phyloP scores from a whole-genome alignment of 108 stramenopile species.

The Fistulifera pelliculosa region DNA sequence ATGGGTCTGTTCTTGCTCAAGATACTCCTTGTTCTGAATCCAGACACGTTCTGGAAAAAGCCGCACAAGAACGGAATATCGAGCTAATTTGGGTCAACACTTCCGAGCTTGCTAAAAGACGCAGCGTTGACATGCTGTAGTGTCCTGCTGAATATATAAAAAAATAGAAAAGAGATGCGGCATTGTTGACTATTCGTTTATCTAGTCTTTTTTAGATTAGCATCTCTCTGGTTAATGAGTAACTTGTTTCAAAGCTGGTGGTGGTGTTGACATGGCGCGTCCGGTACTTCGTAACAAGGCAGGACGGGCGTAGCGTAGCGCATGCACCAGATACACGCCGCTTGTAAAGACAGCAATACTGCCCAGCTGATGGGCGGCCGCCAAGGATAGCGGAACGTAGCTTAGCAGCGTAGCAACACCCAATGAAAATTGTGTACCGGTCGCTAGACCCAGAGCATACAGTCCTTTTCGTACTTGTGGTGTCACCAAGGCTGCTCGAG shows the following conservation, averaged over 20 bases:
- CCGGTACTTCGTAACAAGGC: slow-evolving; percentile 11
- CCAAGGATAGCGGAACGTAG: slow-evolving; percentile 91
- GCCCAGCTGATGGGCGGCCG: slow-evolving; percentile 94
- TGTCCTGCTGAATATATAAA: slow-evolving; percentile 11
- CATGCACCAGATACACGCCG: slow-evolving; percentile 77
- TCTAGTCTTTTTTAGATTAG: too few species aligned
- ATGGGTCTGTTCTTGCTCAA: slow-evolving; percentile 51
- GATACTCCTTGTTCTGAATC: slow-evolving; percentile 30
- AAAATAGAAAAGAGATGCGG: too few species aligned
- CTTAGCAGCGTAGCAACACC: slow-evolving; percentile 91
- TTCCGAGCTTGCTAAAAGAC: slow-evolving; percentile 63
- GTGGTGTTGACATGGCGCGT: too few species aligned
- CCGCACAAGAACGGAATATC: slow-evolving; percentile 29
- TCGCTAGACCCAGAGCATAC: slow-evolving; percentile 64
- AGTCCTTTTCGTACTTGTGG: slow-evolving; percentile 66
- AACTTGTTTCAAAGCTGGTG: too few species aligned
- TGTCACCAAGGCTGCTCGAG: slow-evolving; percentile 35
- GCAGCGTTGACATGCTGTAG: slow-evolving; percentile 61
- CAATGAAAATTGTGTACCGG: slow-evolving; percentile 81
- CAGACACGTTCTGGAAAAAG: slow-evolving; percentile 23
- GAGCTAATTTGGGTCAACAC: slow-evolving; percentile 34
- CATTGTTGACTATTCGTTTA: too few species aligned
- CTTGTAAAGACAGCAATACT: slow-evolving; percentile 85
- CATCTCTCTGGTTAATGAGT: too few species aligned
- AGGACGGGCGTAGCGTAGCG: slow-evolving; percentile 68